These are phyloP conservation scores for Athelia sp. DNA, from an alignment of 1,284 basidiomycete species.

Conservation along the genomic window DNA sequence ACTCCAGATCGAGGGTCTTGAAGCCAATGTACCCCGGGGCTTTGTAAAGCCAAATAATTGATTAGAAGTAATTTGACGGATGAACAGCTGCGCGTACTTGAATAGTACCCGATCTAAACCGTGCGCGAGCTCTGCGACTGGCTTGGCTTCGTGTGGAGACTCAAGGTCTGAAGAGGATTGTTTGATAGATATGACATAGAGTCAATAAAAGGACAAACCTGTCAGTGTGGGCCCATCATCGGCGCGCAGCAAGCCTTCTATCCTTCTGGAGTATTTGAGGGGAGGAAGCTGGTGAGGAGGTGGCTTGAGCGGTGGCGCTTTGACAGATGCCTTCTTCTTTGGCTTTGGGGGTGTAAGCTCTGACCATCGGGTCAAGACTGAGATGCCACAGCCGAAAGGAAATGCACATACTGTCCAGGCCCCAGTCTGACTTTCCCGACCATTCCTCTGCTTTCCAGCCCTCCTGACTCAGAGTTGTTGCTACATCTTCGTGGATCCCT, in stretches of 20 bases:
- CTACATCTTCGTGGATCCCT: not conserved
- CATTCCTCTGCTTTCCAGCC: conserved; percentile 15
- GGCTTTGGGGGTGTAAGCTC: too few species aligned
- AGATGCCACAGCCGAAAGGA: too few species aligned
- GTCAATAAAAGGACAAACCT: not conserved
- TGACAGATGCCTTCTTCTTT: not conserved
- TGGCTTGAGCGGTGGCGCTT: too few species aligned
- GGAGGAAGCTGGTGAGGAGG: not conserved
- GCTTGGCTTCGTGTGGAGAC: conserved; percentile 41
- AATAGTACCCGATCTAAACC: conserved; percentile 82
- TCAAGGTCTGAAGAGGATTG: conserved; percentile 36
- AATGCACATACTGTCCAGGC: conserved; percentile 24
- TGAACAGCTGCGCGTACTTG: conserved; percentile 51
- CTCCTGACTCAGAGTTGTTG: not conserved
- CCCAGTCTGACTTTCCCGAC: conserved; percentile 25
- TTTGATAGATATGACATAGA: too few species aligned
- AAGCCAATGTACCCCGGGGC: conserved; percentile 90
- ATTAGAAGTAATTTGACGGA: not conserved
- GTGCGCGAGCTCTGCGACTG: conserved; percentile 71
- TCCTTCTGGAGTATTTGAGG: not conserved
- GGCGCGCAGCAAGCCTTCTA: not conserved
- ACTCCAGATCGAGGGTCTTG: conserved; percentile 83
- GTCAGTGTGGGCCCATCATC: not conserved
- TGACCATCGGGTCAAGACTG: too few species aligned
- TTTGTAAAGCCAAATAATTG: conserved; percentile 23